Conservation (phyloP, 768 basidiomycete species). For the Mycena chlorophos region DNA sequence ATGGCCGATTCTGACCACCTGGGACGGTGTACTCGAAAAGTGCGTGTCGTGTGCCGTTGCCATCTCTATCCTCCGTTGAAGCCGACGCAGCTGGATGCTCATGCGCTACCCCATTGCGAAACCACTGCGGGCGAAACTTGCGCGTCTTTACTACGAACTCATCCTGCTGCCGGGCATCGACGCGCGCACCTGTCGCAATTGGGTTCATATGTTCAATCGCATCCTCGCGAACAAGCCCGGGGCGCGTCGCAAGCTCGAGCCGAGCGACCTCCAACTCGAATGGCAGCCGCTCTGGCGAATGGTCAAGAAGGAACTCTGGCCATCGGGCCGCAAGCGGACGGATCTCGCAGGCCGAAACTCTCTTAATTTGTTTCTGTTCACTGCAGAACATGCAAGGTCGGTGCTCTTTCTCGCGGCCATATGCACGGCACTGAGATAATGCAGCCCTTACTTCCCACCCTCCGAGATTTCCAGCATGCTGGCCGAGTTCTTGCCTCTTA, state of each 20-base stretch:
- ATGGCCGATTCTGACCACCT: slow-evolving; percentile 71
- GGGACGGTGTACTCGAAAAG: slow-evolving; percentile 84
- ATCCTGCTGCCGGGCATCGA: slow-evolving; percentile 76
- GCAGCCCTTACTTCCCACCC: slow-evolving; percentile 67
- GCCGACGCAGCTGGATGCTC: slow-evolving; percentile 63
- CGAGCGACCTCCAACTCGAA: slow-evolving; percentile 63
- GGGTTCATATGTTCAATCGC: slow-evolving; percentile 78
- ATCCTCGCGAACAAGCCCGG: slow-evolving; percentile 68
- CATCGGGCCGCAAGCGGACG: slow-evolving; percentile 53
- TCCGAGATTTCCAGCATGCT: slow-evolving; percentile 72
- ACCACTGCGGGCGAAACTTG: slow-evolving; percentile 68
- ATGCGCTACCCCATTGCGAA: slow-evolving; percentile 79
- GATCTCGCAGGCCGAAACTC: slow-evolving; percentile 67
- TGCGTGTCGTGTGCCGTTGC: slow-evolving; percentile 33
- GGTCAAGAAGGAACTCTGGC: slow-evolving; percentile 74
- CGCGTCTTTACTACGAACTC: slow-evolving; percentile 77
- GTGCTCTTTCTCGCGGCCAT: no score
- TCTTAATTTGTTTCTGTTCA: slow-evolving; percentile 69
- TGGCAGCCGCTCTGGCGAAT: slow-evolving; percentile 79
- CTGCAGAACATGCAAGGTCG: slow-evolving; percentile 76
- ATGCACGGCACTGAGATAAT: no score
- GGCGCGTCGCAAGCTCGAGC: slow-evolving; percentile 63
- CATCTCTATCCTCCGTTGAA: not conserved
- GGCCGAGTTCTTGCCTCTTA: slow-evolving; percentile 63
- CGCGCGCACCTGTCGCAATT: slow-evolving; percentile 65